Evolutionary conservation across 148 eudicot genomes (phyloP), one percentile per base, ranked within the genome.

Genomic region (Rhododendron vialii): DNA sequence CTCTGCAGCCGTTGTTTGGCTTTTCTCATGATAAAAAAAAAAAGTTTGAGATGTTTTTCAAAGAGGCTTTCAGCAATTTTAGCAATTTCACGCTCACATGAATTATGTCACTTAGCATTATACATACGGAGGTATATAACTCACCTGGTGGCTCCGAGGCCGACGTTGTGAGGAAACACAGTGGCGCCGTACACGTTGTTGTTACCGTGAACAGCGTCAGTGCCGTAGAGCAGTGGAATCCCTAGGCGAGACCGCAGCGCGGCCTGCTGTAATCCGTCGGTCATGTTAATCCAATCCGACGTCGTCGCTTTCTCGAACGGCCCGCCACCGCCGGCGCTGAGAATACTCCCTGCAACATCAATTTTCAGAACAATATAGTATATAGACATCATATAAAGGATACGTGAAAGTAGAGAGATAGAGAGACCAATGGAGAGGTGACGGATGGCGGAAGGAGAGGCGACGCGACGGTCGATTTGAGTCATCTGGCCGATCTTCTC

Each of bases 401-500:
- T 2, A 7, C 2, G 63, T 0, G 61, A 55, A 7, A 55, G 61
- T 47, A 55, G 61, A 55, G 61, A 55, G 61, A 55, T 4, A 55
- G 61, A 55, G 7, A 35, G 67, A 96, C 99, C 99, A 48, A 96
- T 90, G 47, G 80, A 91, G 61, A 89, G 91, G 86, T 94, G 88
- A 65, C 85, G 91, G 81, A 96, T 82, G 65, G 90, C 89, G 50
- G 85, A 84, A 85, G 92, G 90, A 30, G 96, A 88, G 26, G 94
- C 95, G 36, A 93, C 96, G 18, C 81, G 7, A 18, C 96, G 92
- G 65, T 95, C 99, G 75, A 96, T 95, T 82, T 96, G 99, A 85
- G 98, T 91, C 98, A 96, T 96, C 81, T 96, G 98, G 43, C 95
- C 99, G 71, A 96, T 89, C 86, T 96, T 96, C 91, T 96, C 99